A percentile compares a stretch with the other conserved stretches of the same genome.
phyloP scores from a whole-genome alignment of 208 protist genomes.

The Phytomonas francai region DNA sequence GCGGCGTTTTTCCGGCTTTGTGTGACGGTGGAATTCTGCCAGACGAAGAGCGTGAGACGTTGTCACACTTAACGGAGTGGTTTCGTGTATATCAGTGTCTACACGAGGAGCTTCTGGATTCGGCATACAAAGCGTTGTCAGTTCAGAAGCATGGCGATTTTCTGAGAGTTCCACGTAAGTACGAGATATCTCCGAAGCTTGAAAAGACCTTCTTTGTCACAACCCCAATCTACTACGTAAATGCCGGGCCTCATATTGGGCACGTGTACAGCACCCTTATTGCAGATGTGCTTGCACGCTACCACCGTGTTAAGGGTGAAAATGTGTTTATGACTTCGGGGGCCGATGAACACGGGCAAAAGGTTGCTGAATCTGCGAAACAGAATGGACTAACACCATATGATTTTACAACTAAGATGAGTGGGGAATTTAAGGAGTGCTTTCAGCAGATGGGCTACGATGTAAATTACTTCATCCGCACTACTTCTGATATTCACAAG shows the following conservation, averaged over 20 bases:
- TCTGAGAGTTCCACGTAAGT: conserved; percentile 62
- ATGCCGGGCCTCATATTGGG: conserved; percentile 88
- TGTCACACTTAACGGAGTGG: conserved; percentile 68
- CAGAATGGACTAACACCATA: conserved; percentile 61
- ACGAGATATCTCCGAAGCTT: conserved; percentile 49
- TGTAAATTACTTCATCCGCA: conserved; percentile 96
- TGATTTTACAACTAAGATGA: conserved; percentile 88
- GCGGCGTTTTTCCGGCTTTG: conserved; percentile 66
- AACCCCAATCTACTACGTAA: conserved; percentile 91
- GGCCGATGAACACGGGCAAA: conserved; percentile 99
- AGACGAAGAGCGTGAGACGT: conserved; percentile 20
- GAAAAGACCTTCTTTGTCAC: conserved; percentile 82
- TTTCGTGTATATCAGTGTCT: conserved; percentile 47
- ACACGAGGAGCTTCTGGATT: conserved; percentile 47
- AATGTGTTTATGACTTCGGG: conserved; percentile 93
- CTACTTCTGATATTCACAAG: conserved; percentile 89
- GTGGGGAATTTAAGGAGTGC: conserved; percentile 85
- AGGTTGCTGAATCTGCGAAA: conserved; percentile 91
- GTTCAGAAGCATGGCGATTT: conserved; percentile 83
- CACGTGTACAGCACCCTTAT: conserved; percentile 90
- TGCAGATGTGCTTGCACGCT: conserved; percentile 83
- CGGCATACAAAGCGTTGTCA: conserved; percentile 49
- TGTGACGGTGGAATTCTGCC: conserved; percentile 71
- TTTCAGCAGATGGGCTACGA: conserved; percentile 86
- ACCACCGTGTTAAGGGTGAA: conserved; percentile 81